Conservation (phyloP, 106 monocot genomes). For the Phalaenopsis equestris region DNA sequence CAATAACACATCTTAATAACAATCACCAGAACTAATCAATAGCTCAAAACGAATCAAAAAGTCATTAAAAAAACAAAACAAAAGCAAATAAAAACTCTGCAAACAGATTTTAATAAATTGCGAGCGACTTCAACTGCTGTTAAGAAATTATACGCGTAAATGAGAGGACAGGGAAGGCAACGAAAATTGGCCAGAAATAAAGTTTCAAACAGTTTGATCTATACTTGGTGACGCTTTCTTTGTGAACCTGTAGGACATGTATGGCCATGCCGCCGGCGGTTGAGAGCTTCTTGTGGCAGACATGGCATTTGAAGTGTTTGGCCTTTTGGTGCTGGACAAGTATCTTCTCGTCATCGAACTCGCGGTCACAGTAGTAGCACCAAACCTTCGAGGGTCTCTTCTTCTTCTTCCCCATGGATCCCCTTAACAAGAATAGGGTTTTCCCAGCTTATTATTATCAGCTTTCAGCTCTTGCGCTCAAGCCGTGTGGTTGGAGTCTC, state of each 20-base stretch:
- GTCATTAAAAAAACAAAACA: no score
- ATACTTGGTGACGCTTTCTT: conserved; percentile 91
- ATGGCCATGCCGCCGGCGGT: conserved; percentile 97
- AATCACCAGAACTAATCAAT: neutral
- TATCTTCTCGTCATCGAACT: conserved; percentile 99
- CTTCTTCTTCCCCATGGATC: conserved; percentile 92
- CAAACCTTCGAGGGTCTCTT: conserved; percentile 77
- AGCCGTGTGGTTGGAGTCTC: neutral
- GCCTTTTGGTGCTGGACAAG: conserved; percentile 98
- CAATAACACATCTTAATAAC: neutral
- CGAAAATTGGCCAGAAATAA: neutral
- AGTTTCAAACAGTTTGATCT: neutral
- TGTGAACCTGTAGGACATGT: conserved; percentile 97
- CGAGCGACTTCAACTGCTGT: neutral
- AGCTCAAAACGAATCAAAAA: neutral
- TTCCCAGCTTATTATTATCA: neutral
- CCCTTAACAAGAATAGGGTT: neutral
- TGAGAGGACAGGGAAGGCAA: neutral
- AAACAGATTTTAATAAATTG: neutral
- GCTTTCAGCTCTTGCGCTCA: neutral
- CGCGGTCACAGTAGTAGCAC: conserved; percentile 98
- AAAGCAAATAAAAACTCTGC: neutral
- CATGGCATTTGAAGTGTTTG: conserved; percentile 99
- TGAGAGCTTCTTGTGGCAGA: conserved; percentile 97
- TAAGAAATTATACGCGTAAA: neutral